Conservation (phyloP, 441 rosid species). For the Pelargonium fulgidum region DNA sequence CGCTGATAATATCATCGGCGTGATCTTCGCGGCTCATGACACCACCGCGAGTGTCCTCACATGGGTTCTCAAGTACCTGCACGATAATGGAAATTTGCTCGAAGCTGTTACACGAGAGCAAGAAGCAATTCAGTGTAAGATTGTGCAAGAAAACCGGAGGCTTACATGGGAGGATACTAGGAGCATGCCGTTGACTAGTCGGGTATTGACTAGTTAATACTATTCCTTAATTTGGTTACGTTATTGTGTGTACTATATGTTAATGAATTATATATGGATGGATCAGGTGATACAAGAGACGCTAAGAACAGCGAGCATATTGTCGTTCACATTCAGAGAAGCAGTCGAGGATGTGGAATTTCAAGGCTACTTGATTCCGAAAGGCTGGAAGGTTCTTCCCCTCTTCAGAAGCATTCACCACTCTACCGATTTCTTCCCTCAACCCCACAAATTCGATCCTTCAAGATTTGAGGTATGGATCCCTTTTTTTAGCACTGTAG, state of each 20-base stretch:
- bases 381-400: conserved; percentile 93
- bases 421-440: conserved; percentile 60
- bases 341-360: conserved; percentile 78
- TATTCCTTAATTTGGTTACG: too few relatives aligned
- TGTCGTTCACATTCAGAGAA: conserved; percentile 86
- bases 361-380: conserved; percentile 72
- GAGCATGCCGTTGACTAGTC: conserved; percentile 70
- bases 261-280: not conserved
- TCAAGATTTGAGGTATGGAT: conserved; percentile 96
- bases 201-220: conserved; percentile 32
- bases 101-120: conserved; percentile 61
- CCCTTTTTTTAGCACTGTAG: not conserved
- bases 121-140: conserved; percentile 39
- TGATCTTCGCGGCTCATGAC: conserved; percentile 87
- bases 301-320: conserved; percentile 65
- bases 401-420: conserved; percentile 85
- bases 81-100: conserved; percentile 47
- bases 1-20: conserved; percentile 84
- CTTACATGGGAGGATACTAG: conserved; percentile 86
- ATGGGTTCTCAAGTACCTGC: conserved; percentile 78
- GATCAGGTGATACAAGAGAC: conserved; percentile 91
- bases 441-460: conserved; percentile 77
- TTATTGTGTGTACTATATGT: not conserved
- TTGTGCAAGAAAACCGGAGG: conserved; percentile 42
- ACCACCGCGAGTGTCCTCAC: conserved; percentile 84